Conservation (phyloP, 83 land plant species). For the Thuja plicata region DNA sequence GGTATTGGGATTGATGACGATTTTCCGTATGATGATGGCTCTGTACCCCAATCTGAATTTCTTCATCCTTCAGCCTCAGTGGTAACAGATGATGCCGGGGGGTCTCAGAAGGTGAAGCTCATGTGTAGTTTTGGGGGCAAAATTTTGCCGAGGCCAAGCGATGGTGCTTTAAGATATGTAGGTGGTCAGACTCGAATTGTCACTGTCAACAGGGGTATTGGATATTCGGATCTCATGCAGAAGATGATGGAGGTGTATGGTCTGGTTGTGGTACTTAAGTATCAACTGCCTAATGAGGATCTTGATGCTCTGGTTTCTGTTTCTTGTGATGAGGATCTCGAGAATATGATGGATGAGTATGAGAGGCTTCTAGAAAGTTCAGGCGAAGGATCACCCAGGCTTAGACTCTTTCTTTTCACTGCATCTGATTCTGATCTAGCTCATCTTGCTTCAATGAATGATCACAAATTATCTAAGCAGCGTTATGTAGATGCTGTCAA, state of each 20-base stretch:
- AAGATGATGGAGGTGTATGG: slow-evolving; percentile 42
- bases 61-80: background rate
- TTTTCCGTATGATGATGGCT: background rate
- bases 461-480: slow-evolving; percentile 42
- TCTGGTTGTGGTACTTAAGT: slow-evolving; percentile 39
- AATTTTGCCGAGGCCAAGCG: slow-evolving; percentile 66
- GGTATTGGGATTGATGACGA: background rate
- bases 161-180: slow-evolving; percentile 65
- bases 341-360: slow-evolving; percentile 73
- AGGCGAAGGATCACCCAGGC: slow-evolving; percentile 49
- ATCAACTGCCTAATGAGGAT: slow-evolving; percentile 76
- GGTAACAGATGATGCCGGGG: slow-evolving; percentile 6
- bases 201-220: slow-evolving; percentile 34
- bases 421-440: slow-evolving; percentile 40
- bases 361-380: slow-evolving; percentile 29
- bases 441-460: slow-evolving; percentile 24
- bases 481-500: slow-evolving; percentile 72
- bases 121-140: slow-evolving; percentile 74
- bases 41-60: background rate
- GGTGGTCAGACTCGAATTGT: slow-evolving; percentile 71
- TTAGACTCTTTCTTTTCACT: slow-evolving; percentile 60
- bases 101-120: slow-evolving; percentile 51
- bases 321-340: slow-evolving; percentile 64
- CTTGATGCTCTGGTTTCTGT: slow-evolving; percentile 76
- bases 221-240: slow-evolving; percentile 30